Evolutionary conservation across 2,329 filamentous ascomycete species (phyloP), one percentile per base, ranked within the genome.

Genomic region (Cordyceps javanica): DNA sequence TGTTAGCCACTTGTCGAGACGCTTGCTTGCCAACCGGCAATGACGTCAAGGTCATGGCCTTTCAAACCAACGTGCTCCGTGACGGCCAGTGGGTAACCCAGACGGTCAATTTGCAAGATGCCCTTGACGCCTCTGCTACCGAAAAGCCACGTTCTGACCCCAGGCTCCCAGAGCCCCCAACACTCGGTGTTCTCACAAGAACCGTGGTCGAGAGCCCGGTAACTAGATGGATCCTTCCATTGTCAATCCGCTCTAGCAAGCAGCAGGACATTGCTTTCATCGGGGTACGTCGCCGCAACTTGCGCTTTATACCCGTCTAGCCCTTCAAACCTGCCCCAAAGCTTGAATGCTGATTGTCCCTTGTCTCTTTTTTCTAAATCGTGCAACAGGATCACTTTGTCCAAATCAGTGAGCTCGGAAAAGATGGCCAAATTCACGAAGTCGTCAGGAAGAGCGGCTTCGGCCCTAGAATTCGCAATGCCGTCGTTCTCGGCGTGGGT

Each of bases 231-330:
- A 87, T 97, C 44, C 75, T 96, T 14, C 89, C 91, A 13, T 90
- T 87, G n/a, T 83, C 87, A 60, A 77, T 97, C 59, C 82, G 92
- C 59, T 86, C 86, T 57, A 77, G 79, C 53, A 72, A 79, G 44
- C 78, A 85, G 60, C 91, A 94, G 64, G 92, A 97, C 73, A 83
- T 97, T 62, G 87, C 92, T 38, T 91, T 96, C 65, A 81, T 99
- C 58, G 90, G 91, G 55, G 86, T 88, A 77, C 73, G 84, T 79
- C 19, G 26, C 19, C 8, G 21, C n/a, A 4, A 23, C n/a, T 32
- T 28, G 52, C 34, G 10, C 21, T 21, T 21, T 16, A 9, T 26
- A 26, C 32, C 44, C 16, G 23, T 1, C 9, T 48, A 11, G 3
- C 30, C 16, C 4, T 6, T 10, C n/a, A n/a, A n/a, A n/a, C n/a